Base-by-base conservation (phyloP, 2,329 filamentous ascomycete genomes). In the Pseudogymnoascus sp. region DNA sequence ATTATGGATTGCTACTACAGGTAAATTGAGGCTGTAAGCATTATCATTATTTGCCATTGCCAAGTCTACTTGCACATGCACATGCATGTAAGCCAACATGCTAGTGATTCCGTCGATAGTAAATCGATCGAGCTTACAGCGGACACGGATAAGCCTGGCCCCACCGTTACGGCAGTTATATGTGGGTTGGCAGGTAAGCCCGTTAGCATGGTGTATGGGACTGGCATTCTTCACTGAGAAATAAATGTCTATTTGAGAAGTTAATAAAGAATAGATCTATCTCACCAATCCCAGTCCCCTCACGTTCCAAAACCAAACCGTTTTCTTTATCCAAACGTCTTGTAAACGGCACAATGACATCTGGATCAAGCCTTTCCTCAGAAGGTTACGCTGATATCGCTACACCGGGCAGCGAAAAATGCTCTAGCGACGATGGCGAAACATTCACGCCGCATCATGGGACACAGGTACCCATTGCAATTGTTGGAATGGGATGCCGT, bases 401-500 rank as follows among this genome's bases (percentile, higher is more conserved):
- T 37, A 37, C 35, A n/a, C n/a, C 35, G 35, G 35, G 14, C 35
- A 37, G 14, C 14, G 35, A 37, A 6, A 37, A n/a, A 37, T 37
- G 35, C 35, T 37, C 35, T n/a, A 37, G 35, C 35, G 35, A 37
- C 14, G 35, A 37, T 37, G 35, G n/a, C 22, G 22, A 25, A 25
- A 25, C 22, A 25, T 25, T 25, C 22, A 25, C 14, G 37, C 37
- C 7, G 37, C 12, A 9, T 18, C n/a, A 38, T 14, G 14, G 37
- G 22, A 5, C 22, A 25, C 37, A 38, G n/a, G n/a, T 16, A 14
- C 37, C 37, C 37, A 38, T 38, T 38, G 37, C 37, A 6, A 38
- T 38, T 38, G 37, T 38, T 16, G 37, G 37, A 18, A 38, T 38
- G 37, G 37, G 41, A 22, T 61, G 59, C 35, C 61, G 61, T 28